Percentiles rank a stretch among this genome's conserved stretches.
phyloP scores from a whole-genome alignment of 257 asterid genomes.

The Henckelia pumila region DNA sequence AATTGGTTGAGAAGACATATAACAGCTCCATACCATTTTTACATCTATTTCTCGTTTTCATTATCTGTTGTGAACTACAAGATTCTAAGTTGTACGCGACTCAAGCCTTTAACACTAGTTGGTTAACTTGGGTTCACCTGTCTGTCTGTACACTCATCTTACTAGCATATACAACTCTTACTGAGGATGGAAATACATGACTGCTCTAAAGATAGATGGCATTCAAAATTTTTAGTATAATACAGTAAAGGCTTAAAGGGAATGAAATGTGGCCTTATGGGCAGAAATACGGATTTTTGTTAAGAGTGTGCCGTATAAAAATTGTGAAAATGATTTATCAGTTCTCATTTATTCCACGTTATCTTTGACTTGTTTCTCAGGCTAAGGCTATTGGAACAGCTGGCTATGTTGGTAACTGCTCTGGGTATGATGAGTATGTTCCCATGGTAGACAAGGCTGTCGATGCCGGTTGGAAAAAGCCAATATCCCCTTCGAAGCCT shows the following conservation, averaged over 20 bases:
- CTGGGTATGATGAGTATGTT: conserved; percentile 93
- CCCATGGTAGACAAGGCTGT: conserved; percentile 99
- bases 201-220: neutral
- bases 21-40: too few relatives aligned
- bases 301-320: neutral
- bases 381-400: conserved; percentile 71
- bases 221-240: neutral
- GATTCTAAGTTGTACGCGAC: neutral
- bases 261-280: neutral
- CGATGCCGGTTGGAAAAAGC: conserved; percentile 85
- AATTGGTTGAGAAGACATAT: too few relatives aligned
- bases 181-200: neutral
- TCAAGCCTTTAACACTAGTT: neutral
- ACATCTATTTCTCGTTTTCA: too few relatives aligned
- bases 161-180: neutral
- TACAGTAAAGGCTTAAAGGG: neutral
- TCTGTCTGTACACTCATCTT: neutral
- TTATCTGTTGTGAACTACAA: too few relatives aligned
- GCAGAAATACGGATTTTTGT: neutral
- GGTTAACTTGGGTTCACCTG: neutral
- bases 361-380: conserved; percentile 40
- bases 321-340: neutral
- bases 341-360: conserved; percentile 4
- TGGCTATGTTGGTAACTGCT: conserved; percentile 43
- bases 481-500: conserved; percentile 48